Conservation (phyloP, 192 early-diverging fungal species). For the Mortierella antarctica region DNA sequence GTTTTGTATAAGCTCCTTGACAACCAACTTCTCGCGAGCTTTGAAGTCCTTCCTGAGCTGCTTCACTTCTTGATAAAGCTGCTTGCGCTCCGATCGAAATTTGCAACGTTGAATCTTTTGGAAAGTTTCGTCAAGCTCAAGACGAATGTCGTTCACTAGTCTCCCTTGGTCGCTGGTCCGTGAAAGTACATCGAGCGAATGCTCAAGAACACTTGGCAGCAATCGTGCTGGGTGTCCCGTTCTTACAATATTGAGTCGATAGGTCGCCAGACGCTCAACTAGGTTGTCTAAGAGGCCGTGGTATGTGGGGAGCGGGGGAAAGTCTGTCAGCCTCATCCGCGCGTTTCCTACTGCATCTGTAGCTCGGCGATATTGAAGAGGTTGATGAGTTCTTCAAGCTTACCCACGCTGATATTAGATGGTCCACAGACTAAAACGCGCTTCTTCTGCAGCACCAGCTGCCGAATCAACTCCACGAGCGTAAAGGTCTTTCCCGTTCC, state of each 20-base stretch:
- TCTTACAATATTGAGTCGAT: slow-evolving; percentile 75
- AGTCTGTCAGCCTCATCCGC: too few species aligned
- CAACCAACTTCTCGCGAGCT: slow-evolving; percentile 74
- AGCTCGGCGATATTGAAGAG: neutral
- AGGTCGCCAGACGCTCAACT: slow-evolving; percentile 77
- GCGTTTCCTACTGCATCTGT: too few species aligned
- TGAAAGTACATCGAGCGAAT: slow-evolving; percentile 77
- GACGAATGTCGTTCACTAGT: slow-evolving; percentile 78
- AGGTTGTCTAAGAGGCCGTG: slow-evolving; percentile 72
- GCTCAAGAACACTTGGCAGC: slow-evolving; percentile 70
- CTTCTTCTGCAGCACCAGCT: slow-evolving; percentile 67
- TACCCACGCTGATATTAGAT: slow-evolving; percentile 88
- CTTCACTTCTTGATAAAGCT: slow-evolving; percentile 70
- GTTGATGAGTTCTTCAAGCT: neutral
- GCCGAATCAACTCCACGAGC: slow-evolving; percentile 86
- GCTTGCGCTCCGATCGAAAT: slow-evolving; percentile 67
- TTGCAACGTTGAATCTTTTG: slow-evolving; percentile 71
- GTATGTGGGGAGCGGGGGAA: too few species aligned
- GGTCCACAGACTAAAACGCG: slow-evolving; percentile 90
- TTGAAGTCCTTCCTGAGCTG: slow-evolving; percentile 77
- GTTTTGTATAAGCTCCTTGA: slow-evolving; percentile 65
- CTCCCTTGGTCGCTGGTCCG: slow-evolving; percentile 75
- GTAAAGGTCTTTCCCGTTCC: slow-evolving; percentile 93
- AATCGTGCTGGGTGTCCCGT: slow-evolving; percentile 90
- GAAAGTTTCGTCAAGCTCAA: slow-evolving; percentile 79